Evolutionary conservation across 225 moss, liverwort and hornwort species (phyloP).

Genomic region (Antitrichia curtipendula): DNA sequence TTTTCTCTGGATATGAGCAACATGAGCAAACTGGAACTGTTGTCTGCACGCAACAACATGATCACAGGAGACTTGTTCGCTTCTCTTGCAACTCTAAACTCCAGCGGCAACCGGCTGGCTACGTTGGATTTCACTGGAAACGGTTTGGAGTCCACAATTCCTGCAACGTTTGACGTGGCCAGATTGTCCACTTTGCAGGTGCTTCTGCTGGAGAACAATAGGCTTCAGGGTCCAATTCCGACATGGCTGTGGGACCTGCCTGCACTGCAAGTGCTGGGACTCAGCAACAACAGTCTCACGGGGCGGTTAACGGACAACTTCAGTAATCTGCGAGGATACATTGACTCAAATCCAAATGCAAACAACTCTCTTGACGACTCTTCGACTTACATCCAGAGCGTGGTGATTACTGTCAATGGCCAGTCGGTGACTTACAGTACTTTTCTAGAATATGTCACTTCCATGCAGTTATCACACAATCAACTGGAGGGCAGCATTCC

Average conservation of each 20-base stretch:
- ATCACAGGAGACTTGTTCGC: slow-evolving; percentile 7
- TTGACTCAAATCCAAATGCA: background rate
- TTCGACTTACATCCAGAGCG: slow-evolving; percentile 8
- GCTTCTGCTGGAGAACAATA: slow-evolving; percentile 14
- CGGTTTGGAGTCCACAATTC: background rate
- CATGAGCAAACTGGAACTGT: background rate
- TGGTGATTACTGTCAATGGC: slow-evolving; percentile 11
- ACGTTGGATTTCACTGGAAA: slow-evolving; percentile 11
- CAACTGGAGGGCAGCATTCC: slow-evolving; percentile 8
- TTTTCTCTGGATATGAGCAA: slow-evolving; percentile 5
- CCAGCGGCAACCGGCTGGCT: background rate
- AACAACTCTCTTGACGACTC: background rate
- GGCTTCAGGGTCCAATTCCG: slow-evolving; percentile 13
- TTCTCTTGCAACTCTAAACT: background rate
- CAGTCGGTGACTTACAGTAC: background rate
- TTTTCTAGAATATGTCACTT: background rate
- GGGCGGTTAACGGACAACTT: slow-evolving; percentile 11
- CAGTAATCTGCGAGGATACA: slow-evolving; percentile 14
- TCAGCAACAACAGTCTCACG: slow-evolving; percentile 6
- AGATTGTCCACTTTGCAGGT: slow-evolving; percentile 1
- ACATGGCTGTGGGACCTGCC: slow-evolving; percentile 21
- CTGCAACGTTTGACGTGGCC: background rate
- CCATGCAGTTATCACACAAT: slow-evolving; percentile 26
- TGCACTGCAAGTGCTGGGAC: slow-evolving; percentile 18
- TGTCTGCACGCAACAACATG: slow-evolving; percentile 12